phyloP scores from a whole-genome alignment of 805 yeast species.

The Saturnispora besseyi region DNA sequence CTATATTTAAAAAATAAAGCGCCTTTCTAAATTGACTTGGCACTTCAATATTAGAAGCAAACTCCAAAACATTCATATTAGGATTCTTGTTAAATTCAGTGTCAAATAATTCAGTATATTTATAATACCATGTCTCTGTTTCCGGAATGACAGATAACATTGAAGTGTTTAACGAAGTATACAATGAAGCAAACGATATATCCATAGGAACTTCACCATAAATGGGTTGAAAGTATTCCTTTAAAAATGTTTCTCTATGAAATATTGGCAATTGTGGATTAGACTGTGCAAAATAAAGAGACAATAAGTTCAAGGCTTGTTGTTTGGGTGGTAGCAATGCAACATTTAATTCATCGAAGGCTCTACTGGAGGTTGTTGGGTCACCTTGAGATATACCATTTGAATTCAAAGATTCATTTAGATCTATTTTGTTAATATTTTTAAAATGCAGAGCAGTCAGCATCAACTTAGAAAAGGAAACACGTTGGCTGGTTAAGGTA shows the following conservation, averaged over 20 bases:
- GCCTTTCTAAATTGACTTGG: constrained; percentile 45
- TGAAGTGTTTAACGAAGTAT: constrained; percentile 36
- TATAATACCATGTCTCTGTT: constrained; percentile 39
- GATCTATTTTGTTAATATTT: neutral
- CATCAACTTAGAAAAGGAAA: constrained; percentile 69
- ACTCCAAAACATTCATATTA: constrained; percentile 26
- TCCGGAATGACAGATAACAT: constrained; percentile 23
- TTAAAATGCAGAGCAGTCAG: constrained; percentile 66
- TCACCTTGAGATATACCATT: constrained; percentile 4
- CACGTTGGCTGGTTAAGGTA: constrained; percentile 28
- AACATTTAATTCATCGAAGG: constrained; percentile 20
- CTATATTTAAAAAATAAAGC: constrained; percentile 62
- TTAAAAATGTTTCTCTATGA: constrained; percentile 71
- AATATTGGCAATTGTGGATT: constrained; percentile 78
- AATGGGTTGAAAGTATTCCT: constrained; percentile 61
- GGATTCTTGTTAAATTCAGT: constrained; percentile 16
- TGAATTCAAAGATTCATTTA: neutral
- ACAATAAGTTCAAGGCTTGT: constrained; percentile 57
- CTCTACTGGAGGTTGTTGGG: constrained; percentile 8
- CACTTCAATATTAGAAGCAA: constrained; percentile 32
- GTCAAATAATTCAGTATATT: constrained; percentile 32
- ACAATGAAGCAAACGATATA: constrained; percentile 50
- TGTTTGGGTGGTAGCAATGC: constrained; percentile 60
- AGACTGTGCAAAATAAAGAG: constrained; percentile 64
- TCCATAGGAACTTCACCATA: constrained; percentile 58